Evolutionary conservation across 2,329 filamentous ascomycete genomes (phyloP).

Genomic region (Aureobasidium pullulans): DNA sequence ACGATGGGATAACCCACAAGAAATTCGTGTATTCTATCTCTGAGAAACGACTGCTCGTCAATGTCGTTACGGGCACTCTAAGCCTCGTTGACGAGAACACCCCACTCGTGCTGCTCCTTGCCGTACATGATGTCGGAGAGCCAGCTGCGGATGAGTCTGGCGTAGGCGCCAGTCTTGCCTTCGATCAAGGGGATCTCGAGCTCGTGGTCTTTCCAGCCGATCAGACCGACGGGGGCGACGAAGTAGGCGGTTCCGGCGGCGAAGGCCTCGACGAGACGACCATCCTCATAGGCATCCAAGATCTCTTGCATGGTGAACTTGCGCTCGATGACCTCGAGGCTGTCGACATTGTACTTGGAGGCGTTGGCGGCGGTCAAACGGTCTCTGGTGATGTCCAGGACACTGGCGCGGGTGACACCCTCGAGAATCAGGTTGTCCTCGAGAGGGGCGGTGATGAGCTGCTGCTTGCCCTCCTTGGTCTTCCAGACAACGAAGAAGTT

Average conservation of each 20-base stretch:
- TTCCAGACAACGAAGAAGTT: slow-evolving; percentile 88
- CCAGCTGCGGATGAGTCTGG: slow-evolving; percentile 38
- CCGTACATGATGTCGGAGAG: slow-evolving; percentile 45
- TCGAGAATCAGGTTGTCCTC: slow-evolving; percentile 79
- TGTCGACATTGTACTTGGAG: slow-evolving; percentile 13
- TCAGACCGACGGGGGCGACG: slow-evolving; percentile 38
- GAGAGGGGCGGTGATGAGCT: slow-evolving; percentile 78
- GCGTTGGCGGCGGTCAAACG: slow-evolving; percentile 40
- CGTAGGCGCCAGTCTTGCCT: slow-evolving; percentile 31
- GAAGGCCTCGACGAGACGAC: slow-evolving; percentile 66
- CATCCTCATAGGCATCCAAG: slow-evolving; percentile 15
- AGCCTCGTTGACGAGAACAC: slow-evolving; percentile 35
- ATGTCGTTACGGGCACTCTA: slow-evolving; percentile 1
- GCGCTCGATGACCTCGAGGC: slow-evolving; percentile 47
- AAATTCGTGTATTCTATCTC: neutral
- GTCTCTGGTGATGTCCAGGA: slow-evolving; percentile 63
- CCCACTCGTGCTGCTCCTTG: slow-evolving; percentile 40
- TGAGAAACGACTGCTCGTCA: neutral
- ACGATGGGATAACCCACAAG: neutral
- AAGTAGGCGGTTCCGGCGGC: slow-evolving; percentile 72
- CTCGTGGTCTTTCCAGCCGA: slow-evolving; percentile 39
- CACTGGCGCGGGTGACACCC: slow-evolving; percentile 76
- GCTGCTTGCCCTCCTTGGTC: slow-evolving; percentile 52
- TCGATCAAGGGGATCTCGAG: slow-evolving; percentile 33
- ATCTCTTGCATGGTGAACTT: slow-evolving; percentile 31